A percentile compares a stretch with the other conserved stretches of the same genome.
Conservation (phyloP, 2,329 filamentous ascomycete species). For the Camillea tinctor region DNA sequence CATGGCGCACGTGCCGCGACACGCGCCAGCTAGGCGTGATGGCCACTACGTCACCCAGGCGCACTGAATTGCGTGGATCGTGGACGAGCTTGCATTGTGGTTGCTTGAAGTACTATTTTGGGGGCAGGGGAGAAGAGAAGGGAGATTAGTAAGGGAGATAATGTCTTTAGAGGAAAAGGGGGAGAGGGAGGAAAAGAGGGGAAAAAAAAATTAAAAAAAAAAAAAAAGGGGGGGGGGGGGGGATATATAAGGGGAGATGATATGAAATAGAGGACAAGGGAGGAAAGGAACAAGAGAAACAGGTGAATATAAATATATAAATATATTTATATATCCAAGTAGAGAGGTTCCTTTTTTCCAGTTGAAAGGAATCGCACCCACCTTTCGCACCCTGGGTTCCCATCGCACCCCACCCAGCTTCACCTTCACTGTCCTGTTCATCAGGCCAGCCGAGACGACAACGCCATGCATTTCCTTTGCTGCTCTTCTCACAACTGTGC, state of each 20-base stretch:
- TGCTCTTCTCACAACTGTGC: conserved; percentile 40
- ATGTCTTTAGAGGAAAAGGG: not conserved
- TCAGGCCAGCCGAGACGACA: conserved; percentile 74
- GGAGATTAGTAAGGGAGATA: not conserved
- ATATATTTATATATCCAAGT: not conserved
- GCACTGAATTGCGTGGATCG: conserved; percentile 72
- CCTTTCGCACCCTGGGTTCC: conserved; percentile 73
- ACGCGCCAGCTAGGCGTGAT: conserved; percentile 66
- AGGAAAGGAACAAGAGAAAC: not conserved
- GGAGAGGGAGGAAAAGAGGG: not conserved
- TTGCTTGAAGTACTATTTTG: conserved; percentile 59
- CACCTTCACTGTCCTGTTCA: conserved; percentile 78
- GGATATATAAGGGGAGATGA: not conserved
- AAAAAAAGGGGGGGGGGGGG: not conserved
- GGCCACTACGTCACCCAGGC: conserved; percentile 71
- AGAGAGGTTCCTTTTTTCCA: no score
- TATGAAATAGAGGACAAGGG: not conserved
- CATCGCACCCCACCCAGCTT: conserved; percentile 68
- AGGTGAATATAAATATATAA: not conserved
- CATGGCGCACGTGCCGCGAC: conserved; percentile 67
- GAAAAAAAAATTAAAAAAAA: not conserved
- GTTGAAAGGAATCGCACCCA: conserved; percentile 32
- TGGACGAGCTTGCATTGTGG: conserved; percentile 69
- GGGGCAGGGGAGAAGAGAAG: not conserved
- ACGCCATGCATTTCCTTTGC: conserved; percentile 61